Conservation (phyloP, 106 monocot species). For the Platanthera guangdongensis region DNA sequence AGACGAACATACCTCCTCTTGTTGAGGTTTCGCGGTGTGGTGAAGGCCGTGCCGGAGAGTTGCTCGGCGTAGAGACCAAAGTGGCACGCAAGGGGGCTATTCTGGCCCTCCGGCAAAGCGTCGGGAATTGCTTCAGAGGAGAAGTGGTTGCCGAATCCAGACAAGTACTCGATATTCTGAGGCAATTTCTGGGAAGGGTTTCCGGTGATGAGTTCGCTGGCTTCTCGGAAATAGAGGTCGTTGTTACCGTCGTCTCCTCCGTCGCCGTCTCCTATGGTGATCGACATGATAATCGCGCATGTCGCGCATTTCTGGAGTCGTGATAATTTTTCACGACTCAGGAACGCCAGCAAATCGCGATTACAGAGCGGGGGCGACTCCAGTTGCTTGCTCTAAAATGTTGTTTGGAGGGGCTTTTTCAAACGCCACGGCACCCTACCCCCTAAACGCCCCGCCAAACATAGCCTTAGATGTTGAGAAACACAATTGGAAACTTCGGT, state of each 20-base stretch:
- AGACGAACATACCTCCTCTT: constrained; percentile 39
- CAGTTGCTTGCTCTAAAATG: too few relatives aligned
- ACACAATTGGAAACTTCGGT: too few relatives aligned
- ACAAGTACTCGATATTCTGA: constrained; percentile 33
- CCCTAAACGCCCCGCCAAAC: too few relatives aligned
- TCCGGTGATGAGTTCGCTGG: background rate
- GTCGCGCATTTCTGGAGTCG: too few relatives aligned
- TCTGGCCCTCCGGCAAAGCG: constrained; percentile 69
- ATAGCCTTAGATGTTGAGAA: too few relatives aligned
- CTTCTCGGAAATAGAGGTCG: background rate
- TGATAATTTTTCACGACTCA: too few relatives aligned
- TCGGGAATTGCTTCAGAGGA: constrained; percentile 71
- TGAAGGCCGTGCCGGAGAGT: constrained; percentile 95
- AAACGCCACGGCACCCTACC: too few relatives aligned
- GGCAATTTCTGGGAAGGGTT: background rate
- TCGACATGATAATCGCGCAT: too few relatives aligned
- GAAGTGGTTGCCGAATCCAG: constrained; percentile 86
- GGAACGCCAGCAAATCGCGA: too few relatives aligned
- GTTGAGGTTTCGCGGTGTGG: constrained; percentile 65
- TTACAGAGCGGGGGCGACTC: too few relatives aligned
- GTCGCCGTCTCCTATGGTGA: background rate
- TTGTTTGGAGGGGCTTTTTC: too few relatives aligned
- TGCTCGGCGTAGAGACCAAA: constrained; percentile 98
- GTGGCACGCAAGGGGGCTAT: constrained; percentile 88
- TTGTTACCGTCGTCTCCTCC: background rate